These are phyloP conservation scores for Nothopassalora personata DNA, from an alignment of 2,329 filamentous ascomycete species.

Conservation along the genomic window DNA sequence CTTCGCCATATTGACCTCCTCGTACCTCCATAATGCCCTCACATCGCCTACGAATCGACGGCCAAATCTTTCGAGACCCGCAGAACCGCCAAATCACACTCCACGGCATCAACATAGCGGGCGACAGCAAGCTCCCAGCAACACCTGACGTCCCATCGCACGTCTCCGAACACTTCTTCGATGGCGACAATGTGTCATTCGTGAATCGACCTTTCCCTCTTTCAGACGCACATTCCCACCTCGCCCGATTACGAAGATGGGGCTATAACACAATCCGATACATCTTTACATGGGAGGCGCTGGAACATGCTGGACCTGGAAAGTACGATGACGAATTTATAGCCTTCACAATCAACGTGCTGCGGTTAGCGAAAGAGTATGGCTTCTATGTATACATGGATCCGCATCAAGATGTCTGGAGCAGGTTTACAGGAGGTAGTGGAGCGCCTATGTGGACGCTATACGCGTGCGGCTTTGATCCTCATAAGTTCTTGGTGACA, in stretches of 20 bases:
- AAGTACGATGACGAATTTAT: conserved; percentile 94
- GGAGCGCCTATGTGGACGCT: conserved; percentile 97
- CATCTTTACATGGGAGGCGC: conserved; percentile 98
- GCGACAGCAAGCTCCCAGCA: conserved; percentile 83
- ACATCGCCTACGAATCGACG: conserved; percentile 70
- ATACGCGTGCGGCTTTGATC: conserved; percentile 88
- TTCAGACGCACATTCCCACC: conserved; percentile 79
- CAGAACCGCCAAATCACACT: conserved; percentile 80
- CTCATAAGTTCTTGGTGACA: conserved; percentile 74
- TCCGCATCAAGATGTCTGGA: conserved; percentile 98
- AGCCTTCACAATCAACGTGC: conserved; percentile 76
- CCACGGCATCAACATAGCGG: conserved; percentile 89
- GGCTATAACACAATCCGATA: conserved; percentile 97
- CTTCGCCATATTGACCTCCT: neutral
- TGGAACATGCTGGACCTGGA: conserved; percentile 85
- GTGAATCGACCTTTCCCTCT: conserved; percentile 77
- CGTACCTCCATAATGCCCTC: conserved; percentile 11
- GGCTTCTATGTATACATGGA: conserved; percentile 98
- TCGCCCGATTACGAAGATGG: conserved; percentile 76
- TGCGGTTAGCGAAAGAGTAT: conserved; percentile 80
- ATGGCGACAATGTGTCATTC: conserved; percentile 87
- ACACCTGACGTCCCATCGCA: conserved; percentile 78
- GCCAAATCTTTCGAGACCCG: conserved; percentile 74
- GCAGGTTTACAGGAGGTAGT: conserved; percentile 85
- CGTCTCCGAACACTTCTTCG: conserved; percentile 72